Evolutionary conservation across 2,329 filamentous ascomycete species (phyloP).

Genomic region (Emmonsia crescens): DNA sequence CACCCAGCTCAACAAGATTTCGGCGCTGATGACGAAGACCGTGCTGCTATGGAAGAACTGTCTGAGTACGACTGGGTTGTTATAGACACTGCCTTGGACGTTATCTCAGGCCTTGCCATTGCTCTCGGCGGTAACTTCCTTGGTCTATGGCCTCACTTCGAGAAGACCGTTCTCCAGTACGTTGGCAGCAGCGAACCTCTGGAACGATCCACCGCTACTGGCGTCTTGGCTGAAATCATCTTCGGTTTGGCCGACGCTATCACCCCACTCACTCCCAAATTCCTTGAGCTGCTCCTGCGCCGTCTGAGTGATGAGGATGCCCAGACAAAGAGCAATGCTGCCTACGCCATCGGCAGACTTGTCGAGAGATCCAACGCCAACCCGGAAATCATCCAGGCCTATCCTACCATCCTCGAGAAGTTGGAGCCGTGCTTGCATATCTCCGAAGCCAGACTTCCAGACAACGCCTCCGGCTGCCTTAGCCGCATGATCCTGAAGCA

Average conservation of each 20-base stretch:
- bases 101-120: slow-evolving; percentile 70
- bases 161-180: slow-evolving; percentile 82
- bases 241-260: slow-evolving; percentile 73
- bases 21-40: slow-evolving; percentile 66
- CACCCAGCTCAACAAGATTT: slow-evolving; percentile 91
- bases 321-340: slow-evolving; percentile 90
- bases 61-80: slow-evolving; percentile 98
- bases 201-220: slow-evolving; percentile 82
- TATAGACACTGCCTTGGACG: slow-evolving; percentile 87
- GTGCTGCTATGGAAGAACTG: slow-evolving; percentile 62
- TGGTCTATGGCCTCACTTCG: slow-evolving; percentile 91
- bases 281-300: slow-evolving; percentile 74
- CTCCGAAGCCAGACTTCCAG: slow-evolving; percentile 68
- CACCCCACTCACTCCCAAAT: slow-evolving; percentile 64
- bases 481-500: slow-evolving; percentile 86
- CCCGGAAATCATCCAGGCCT: slow-evolving; percentile 62
- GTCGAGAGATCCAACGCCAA: slow-evolving; percentile 68
- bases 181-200: slow-evolving; percentile 74
- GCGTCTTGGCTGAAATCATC: slow-evolving; percentile 83
- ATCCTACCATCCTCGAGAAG: slow-evolving; percentile 67
- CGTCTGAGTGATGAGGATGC: slow-evolving; percentile 80
- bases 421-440: slow-evolving; percentile 75
- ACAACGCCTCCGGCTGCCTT: slow-evolving; percentile 88
- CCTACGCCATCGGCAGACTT: slow-evolving; percentile 79
- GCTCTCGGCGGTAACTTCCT: slow-evolving; percentile 72